A percentile compares a stretch with the other conserved stretches of the same genome.
These are phyloP conservation scores for Kluyveromyces sp. DNA, from an alignment of 1,139 yeast genomes.

Conservation along the genomic window DNA sequence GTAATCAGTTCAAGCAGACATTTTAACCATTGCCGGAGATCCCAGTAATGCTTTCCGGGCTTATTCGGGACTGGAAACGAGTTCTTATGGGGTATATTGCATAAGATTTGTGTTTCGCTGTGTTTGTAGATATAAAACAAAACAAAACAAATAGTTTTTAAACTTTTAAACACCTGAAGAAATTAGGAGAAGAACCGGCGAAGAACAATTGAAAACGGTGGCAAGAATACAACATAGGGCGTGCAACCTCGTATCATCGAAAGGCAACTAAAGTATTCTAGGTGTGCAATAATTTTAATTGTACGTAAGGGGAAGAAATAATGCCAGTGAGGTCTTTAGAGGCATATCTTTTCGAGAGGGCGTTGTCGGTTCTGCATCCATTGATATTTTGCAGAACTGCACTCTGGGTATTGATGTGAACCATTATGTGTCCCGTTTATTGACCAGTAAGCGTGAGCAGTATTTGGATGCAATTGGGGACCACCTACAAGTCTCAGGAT, in stretches of 20 bases:
- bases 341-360: constrained; percentile 63
- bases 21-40: too few relatives aligned
- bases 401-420: constrained; percentile 81
- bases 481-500: constrained; percentile 59
- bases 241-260: too few relatives aligned
- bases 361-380: constrained; percentile 52
- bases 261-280: not conserved
- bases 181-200: not conserved
- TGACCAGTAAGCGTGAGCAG: constrained; percentile 62
- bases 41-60: too few relatives aligned
- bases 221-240: too few relatives aligned
- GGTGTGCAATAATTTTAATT: not conserved
- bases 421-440: constrained; percentile 59
- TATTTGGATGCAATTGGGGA: constrained; percentile 78
- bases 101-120: too few relatives aligned
- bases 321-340: constrained; percentile 59
- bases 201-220: not conserved
- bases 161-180: not conserved
- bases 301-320: not conserved
- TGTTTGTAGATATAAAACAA: too few relatives aligned
- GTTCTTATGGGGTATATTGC: too few relatives aligned
- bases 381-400: constrained; percentile 60
- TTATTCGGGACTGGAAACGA: too few relatives aligned
- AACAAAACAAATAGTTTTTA: not conserved
- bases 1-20: too few relatives aligned